Conservation (phyloP, 352 stramenopile genomes). For the Phytophthora vignae region DNA sequence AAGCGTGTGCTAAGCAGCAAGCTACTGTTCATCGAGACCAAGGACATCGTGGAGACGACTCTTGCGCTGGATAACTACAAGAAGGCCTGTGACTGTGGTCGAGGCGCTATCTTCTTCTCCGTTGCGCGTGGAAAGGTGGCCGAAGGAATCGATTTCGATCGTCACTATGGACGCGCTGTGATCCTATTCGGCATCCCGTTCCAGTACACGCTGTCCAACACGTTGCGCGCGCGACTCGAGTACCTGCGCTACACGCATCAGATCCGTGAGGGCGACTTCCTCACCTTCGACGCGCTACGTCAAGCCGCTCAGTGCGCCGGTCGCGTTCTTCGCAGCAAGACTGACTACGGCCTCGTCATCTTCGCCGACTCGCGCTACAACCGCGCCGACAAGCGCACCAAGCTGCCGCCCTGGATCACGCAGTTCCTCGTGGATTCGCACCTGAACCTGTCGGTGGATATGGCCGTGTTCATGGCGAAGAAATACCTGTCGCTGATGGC, state of each 20-base stretch:
- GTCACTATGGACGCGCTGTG: constrained; percentile 98
- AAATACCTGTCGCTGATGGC: constrained; percentile 97
- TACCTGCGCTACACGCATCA: constrained; percentile 96
- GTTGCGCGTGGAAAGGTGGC: constrained; percentile 99
- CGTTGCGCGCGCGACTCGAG: constrained; percentile 95
- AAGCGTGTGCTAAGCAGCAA: constrained; percentile 97
- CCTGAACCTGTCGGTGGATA: constrained; percentile 97
- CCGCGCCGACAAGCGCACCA: constrained; percentile 97
- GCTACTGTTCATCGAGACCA: constrained; percentile 99
- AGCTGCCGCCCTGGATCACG: constrained; percentile 98
- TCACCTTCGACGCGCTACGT: constrained; percentile 99
- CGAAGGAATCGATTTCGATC: constrained; percentile 99
- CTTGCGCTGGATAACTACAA: constrained; percentile 99
- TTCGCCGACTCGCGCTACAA: constrained; percentile 99
- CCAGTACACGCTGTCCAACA: constrained; percentile 97
- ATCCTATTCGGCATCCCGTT: constrained; percentile 99
- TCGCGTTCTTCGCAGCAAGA: constrained; percentile 98
- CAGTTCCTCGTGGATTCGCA: constrained; percentile 97
- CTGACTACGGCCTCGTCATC: constrained; percentile 99
- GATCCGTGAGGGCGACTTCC: constrained; percentile 96
- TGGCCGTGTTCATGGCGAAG: constrained; percentile 95
- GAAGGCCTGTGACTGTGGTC: constrained; percentile 95
- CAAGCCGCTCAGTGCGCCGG: constrained; percentile 98
- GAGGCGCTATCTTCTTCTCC: constrained; percentile 98
- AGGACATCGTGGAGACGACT: constrained; percentile 99